Evolutionary conservation across 2,329 filamentous ascomycete genomes (phyloP).

Genomic region (Paracorniculantispora psalliotae): DNA sequence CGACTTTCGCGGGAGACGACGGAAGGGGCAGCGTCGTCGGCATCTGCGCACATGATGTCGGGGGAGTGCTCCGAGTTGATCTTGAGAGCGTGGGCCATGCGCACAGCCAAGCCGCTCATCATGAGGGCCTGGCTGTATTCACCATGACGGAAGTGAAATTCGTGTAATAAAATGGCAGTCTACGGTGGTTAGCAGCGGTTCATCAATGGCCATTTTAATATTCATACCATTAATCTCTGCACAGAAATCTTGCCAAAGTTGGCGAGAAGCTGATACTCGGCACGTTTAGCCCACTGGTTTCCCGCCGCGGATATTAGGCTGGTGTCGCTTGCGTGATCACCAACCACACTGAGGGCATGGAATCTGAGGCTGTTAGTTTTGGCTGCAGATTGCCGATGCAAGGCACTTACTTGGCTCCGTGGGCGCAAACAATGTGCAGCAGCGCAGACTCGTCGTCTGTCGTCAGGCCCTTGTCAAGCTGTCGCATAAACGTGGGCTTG

Average conservation of each 20-base stretch:
- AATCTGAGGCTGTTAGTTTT: conserved; percentile 26
- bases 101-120: conserved; percentile 36
- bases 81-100: conserved; percentile 38
- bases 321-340: conserved; percentile 26
- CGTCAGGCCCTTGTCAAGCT: conserved; percentile 32
- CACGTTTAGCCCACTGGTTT: conserved; percentile 34
- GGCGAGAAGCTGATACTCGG: conserved; percentile 31
- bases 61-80: conserved; percentile 33
- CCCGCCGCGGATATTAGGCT: conserved; percentile 29
- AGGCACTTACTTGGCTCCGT: conserved; percentile 33
- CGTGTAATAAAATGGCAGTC: conserved; percentile 35
- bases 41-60: conserved; percentile 34
- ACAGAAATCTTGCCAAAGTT: conserved; percentile 36
- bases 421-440: conserved; percentile 33
- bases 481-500: conserved; percentile 34
- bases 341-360: conserved; percentile 26
- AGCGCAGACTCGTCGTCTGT: conserved; percentile 33
- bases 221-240: conserved; percentile 33
- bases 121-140: conserved; percentile 37
- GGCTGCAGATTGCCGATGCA: neutral
- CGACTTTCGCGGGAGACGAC: conserved; percentile 35
- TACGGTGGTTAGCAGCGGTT: conserved; percentile 16
- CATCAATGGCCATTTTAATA: neutral
- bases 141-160: conserved; percentile 35
- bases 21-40: conserved; percentile 26